Evolutionary conservation across 768 basidiomycete genomes (phyloP).

Genomic region (Panaeolus cyanescens): DNA sequence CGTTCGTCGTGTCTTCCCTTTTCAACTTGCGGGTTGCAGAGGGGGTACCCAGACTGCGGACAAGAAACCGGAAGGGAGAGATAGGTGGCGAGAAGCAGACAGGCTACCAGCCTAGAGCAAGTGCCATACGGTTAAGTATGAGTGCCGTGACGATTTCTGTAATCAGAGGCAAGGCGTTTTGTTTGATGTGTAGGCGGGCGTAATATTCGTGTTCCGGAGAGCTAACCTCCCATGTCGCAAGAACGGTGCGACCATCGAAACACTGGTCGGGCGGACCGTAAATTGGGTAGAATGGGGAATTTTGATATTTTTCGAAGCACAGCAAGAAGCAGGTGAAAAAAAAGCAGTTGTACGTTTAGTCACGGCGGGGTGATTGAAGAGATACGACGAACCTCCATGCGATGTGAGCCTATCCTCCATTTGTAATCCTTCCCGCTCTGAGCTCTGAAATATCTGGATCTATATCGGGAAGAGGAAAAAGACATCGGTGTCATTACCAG

Average conservation of each 20-base stretch:
- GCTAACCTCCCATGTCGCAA: constrained; percentile 72
- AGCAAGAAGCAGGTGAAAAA: not conserved
- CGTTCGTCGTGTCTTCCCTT: not conserved
- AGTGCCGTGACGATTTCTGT: constrained; percentile 82
- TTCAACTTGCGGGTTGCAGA: not conserved
- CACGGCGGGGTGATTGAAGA: constrained; percentile 2
- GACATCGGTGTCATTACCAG: not conserved
- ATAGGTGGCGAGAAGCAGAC: too few relatives aligned
- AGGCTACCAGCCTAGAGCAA: constrained; percentile 63
- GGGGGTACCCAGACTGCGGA: not conserved
- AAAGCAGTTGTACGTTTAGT: not conserved
- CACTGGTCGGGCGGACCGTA: constrained; percentile 43
- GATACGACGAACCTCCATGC: constrained; percentile 63
- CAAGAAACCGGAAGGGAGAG: not conserved
- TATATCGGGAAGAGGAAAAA: constrained; percentile 23
- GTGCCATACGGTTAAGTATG: constrained; percentile 71
- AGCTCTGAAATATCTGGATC: constrained; percentile 75
- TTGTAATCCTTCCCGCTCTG: constrained; percentile 73
- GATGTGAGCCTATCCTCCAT: constrained; percentile 64
- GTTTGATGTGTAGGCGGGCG: constrained; percentile 61
- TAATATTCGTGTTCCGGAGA: constrained; percentile 56
- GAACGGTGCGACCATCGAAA: constrained; percentile 55
- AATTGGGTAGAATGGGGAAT: not conserved
- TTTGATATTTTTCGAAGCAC: not conserved
- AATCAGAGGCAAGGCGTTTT: constrained; percentile 58